A percentile compares a stretch with the other conserved stretches of the same genome.
Conservation (phyloP, 1,284 basidiomycete genomes). For the Exobasidium rhododendri region DNA sequence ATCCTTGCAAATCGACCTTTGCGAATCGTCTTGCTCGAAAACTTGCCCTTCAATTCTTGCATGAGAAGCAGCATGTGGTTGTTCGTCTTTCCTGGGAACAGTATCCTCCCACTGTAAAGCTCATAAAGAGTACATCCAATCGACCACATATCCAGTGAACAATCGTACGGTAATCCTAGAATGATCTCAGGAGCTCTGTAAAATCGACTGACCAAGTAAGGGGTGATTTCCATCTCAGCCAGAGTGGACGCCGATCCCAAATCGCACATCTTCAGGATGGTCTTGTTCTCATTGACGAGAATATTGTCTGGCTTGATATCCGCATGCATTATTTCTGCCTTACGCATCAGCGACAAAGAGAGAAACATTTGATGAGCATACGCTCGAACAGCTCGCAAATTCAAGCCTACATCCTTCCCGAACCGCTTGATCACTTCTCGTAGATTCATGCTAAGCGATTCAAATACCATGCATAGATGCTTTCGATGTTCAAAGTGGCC, state of each 20-base stretch:
- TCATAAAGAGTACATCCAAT: conserved; percentile 97
- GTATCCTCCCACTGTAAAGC: conserved; percentile 95
- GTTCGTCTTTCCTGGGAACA: conserved; percentile 93
- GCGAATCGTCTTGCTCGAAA: conserved; percentile 90
- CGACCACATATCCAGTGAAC: conserved; percentile 92
- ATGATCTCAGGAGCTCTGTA: conserved; percentile 99
- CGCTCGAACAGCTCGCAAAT: conserved; percentile 91
- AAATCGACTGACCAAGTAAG: conserved; percentile 95
- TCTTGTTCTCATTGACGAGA: conserved; percentile 82
- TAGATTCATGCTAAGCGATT: conserved; percentile 93
- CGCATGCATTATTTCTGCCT: conserved; percentile 91
- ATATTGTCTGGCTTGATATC: conserved; percentile 66
- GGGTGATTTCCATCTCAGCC: conserved; percentile 92
- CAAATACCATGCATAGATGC: conserved; percentile 94
- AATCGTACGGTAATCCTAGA: conserved; percentile 89
- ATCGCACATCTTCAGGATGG: conserved; percentile 89
- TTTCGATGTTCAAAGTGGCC: conserved; percentile 94
- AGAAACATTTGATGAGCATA: conserved; percentile 96
- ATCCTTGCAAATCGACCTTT: conserved; percentile 84
- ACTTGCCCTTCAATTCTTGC: conserved; percentile 85
- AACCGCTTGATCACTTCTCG: conserved; percentile 98
- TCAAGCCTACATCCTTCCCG: conserved; percentile 94
- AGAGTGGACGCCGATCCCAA: conserved; percentile 91
- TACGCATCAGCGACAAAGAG: conserved; percentile 76
- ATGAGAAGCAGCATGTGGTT: conserved; percentile 84